Evolutionary conservation across 495 filamentous ascomycete genomes (phyloP).

Genomic region (Amniculicola lignicola): DNA sequence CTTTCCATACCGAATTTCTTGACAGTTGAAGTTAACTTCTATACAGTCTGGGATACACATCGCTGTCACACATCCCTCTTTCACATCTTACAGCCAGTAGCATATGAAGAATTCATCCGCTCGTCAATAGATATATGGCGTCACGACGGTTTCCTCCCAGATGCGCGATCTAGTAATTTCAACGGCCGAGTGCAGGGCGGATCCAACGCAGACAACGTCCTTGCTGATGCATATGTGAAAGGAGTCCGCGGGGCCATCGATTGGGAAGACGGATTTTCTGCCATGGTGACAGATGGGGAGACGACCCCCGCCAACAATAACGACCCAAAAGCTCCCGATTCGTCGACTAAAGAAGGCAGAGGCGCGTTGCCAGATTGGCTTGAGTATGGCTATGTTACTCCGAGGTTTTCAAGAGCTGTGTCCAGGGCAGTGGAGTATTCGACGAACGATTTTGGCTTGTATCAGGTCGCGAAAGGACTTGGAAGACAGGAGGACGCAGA

Average conservation of each 20-base stretch:
- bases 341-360: constrained; percentile 66
- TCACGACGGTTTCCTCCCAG: constrained; percentile 56
- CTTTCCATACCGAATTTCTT: no score
- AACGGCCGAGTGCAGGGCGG: constrained; percentile 71
- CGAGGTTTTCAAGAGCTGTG: constrained; percentile 58
- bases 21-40: no score
- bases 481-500: constrained; percentile 50
- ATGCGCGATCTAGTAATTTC: constrained; percentile 55
- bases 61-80: constrained; percentile 61
- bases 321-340: constrained; percentile 58
- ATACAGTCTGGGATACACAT: constrained; percentile 62
- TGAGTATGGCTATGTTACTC: constrained; percentile 61
- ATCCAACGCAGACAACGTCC: constrained; percentile 69
- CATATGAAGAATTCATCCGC: constrained; percentile 64
- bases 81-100: constrained; percentile 61
- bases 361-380: constrained; percentile 71
- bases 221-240: constrained; percentile 74
- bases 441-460: constrained; percentile 64
- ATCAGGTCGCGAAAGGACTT: constrained; percentile 58
- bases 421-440: constrained; percentile 65
- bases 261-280: constrained; percentile 66
- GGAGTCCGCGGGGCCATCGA: constrained; percentile 62
- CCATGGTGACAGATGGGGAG: constrained; percentile 72
- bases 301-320: constrained; percentile 56
- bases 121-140: constrained; percentile 70